These are phyloP conservation scores for Chytriomyces sp. DNA, from an alignment of 192 early-diverging fungal genomes.

Conservation along the genomic window DNA sequence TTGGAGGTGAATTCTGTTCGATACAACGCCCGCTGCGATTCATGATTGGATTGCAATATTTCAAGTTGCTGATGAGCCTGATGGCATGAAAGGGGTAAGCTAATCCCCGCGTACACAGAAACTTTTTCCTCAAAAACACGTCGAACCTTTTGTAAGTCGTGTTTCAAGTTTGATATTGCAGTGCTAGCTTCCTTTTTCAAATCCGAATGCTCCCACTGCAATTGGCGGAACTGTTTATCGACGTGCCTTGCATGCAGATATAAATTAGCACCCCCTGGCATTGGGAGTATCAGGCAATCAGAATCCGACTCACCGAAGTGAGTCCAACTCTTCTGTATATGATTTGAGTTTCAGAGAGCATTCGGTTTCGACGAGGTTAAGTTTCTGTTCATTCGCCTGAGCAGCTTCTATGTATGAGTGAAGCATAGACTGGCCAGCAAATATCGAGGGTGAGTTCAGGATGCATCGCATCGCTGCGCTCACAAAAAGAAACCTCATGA, in stretches of 20 bases:
- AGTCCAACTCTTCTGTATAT: conserved; percentile 6
- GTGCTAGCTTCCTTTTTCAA: conserved; percentile 10
- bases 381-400: conserved; percentile 5
- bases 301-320: background rate
- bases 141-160: conserved; percentile 20
- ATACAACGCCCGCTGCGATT: background rate
- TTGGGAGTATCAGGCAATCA: background rate
- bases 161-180: conserved; percentile 12
- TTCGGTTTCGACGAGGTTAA: conserved; percentile 14
- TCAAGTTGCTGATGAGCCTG: conserved; percentile 17
- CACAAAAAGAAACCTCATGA: conserved; percentile 33
- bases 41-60: background rate
- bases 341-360: conserved; percentile 28
- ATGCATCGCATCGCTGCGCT: background rate
- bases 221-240: conserved; percentile 12
- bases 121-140: background rate
- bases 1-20: conserved; percentile 8
- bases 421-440: conserved; percentile 9
- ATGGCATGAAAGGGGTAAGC: background rate
- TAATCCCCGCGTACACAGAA: background rate
- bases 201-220: conserved; percentile 24
- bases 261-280: background rate
- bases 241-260: conserved; percentile 5
- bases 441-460: background rate
- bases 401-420: conserved; percentile 4